Evolutionary conservation across 202 grass and related monocot species (phyloP), one percentile per base, ranked within the genome.

Genomic region (Zoysia matrella): DNA sequence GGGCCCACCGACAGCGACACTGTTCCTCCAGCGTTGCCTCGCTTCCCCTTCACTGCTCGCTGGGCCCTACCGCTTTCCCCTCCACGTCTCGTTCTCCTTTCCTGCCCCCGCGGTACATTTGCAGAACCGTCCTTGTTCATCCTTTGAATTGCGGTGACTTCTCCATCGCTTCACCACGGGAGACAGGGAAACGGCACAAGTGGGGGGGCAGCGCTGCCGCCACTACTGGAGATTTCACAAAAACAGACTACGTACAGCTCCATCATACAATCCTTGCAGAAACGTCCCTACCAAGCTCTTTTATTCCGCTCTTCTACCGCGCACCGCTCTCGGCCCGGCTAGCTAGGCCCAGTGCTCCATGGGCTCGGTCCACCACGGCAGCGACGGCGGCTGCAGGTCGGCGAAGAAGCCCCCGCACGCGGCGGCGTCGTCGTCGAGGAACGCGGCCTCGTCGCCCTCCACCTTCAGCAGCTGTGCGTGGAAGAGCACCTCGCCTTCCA

Each of bases 381-480:
- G 83, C 58, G 86, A 78, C 60, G 91, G 82, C 4, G 76, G 80
- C 61, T 84, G 86, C 75, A 86, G 86, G 71, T 94, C 85, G 60
- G 86, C 73, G 69, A 91, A 91, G 75, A 94, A 91, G 71, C 86
- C 77, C 12, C 86, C 87, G 82, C 91, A 89, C 16, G 85, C 82
- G 53, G 84, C 85, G 45, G 58, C 76, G 55, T 83, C 88, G 75
- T 75, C 88, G 36, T 70, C 80, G 49, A 90, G 71, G 63, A 86
- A 83, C 41, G 72, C 69, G 3, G 54, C 81, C 67, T 81, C 88
- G 11, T 85, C 86, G 76, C 84, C 79, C 67, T 88, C 78, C 67
- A 81, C 80, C 53, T 88, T 85, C 43, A 90, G 60, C 48, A 84
- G 68, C 42, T 89, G 84, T 60, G 74, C 80, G 80, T 84, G 78